Conservation (phyloP, 441 rosid genomes). For the Macaranga tanarius region DNA sequence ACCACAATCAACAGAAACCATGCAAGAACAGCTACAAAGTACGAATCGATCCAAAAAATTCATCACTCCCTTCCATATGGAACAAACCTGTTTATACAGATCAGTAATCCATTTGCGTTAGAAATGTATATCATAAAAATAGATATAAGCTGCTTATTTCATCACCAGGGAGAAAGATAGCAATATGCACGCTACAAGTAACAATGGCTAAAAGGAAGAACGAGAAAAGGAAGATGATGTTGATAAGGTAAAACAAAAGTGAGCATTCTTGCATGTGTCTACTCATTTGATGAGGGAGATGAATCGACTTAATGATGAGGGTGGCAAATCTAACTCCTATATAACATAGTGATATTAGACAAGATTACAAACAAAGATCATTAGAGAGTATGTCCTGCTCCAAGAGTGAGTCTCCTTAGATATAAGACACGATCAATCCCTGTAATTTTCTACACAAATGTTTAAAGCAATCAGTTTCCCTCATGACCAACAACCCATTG, state of each 20-base stretch:
- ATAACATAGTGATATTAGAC: background rate
- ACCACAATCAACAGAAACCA: conserved; percentile 58
- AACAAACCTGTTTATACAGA: conserved; percentile 54
- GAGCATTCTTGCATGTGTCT: background rate
- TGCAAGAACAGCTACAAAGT: conserved; percentile 56
- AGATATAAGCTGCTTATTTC: background rate
- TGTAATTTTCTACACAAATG: background rate
- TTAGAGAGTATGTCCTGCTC: background rate
- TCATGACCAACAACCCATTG: background rate
- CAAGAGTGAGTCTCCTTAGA: too few relatives aligned
- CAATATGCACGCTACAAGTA: background rate
- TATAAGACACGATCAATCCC: background rate
- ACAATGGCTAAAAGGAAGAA: background rate
- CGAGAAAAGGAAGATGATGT: too few relatives aligned
- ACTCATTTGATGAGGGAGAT: too few relatives aligned
- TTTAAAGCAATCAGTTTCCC: background rate
- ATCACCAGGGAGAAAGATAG: background rate
- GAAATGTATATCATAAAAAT: background rate
- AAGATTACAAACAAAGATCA: background rate
- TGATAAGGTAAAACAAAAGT: background rate
- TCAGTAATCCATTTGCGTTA: background rate
- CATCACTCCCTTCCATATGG: conserved; percentile 56
- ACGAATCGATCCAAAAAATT: conserved; percentile 52
- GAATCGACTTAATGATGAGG: too few relatives aligned
- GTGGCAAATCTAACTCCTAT: too few relatives aligned